These are phyloP conservation scores for Apiotrichum laibachii DNA, from an alignment of 1,284 basidiomycete genomes.

Conservation along the genomic window DNA sequence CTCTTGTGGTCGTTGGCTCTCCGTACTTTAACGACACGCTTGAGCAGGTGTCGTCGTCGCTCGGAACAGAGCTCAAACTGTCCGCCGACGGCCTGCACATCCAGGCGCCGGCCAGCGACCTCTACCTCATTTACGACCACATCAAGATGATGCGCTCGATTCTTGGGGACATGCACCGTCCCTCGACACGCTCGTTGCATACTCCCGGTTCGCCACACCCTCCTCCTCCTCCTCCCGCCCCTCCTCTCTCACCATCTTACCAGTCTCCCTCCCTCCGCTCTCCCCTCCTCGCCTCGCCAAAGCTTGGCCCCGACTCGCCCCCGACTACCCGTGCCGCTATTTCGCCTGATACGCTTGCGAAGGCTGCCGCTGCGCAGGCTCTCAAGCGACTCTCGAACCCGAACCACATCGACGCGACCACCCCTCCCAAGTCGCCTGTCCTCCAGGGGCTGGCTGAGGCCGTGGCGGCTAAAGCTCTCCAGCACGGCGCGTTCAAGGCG, in stretches of 20 bases:
- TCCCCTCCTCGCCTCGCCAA: neutral
- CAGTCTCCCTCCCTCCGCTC: neutral
- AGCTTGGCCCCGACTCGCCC: neutral
- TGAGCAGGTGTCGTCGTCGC: neutral
- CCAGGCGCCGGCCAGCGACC: slow-evolving; percentile 1
- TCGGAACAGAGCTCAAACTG: neutral
- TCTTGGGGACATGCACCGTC: neutral
- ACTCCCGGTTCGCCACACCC: neutral
- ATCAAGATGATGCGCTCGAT: slow-evolving; percentile 1
- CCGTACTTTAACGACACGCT: neutral
- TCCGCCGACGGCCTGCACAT: neutral
- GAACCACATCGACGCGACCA: neutral
- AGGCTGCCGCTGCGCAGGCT: neutral
- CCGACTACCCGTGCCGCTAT: neutral
- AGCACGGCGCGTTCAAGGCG: neutral
- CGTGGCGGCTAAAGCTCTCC: neutral
- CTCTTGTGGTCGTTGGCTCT: neutral
- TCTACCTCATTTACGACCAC: neutral
- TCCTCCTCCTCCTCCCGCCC: neutral
- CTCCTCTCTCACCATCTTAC: neutral
- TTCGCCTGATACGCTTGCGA: neutral
- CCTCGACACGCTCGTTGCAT: neutral
- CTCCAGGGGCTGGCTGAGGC: neutral
- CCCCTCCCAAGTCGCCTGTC: neutral
- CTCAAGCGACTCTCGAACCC: neutral